These are phyloP conservation scores for Lolium rigidum DNA, from an alignment of 176 grass and related monocot species.

Conservation along the genomic window DNA sequence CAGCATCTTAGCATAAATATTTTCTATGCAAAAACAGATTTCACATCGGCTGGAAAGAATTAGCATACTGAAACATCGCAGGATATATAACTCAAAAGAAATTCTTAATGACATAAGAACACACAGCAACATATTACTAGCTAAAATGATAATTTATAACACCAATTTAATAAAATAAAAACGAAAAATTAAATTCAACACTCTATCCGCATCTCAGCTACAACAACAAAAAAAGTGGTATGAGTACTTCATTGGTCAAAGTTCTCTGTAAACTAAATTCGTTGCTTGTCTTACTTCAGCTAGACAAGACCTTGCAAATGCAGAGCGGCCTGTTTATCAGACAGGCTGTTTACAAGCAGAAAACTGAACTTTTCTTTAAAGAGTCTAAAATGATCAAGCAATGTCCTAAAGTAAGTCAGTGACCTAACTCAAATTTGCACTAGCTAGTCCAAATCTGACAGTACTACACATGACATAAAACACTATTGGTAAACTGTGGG, in stretches of 20 bases:
- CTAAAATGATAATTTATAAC: constrained; percentile 7
- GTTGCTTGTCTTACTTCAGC: neutral
- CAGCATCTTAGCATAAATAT: constrained; percentile 7
- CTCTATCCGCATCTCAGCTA: neutral
- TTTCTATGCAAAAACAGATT: neutral
- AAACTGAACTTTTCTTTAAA: neutral
- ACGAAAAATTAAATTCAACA: neutral
- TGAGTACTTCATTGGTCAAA: neutral
- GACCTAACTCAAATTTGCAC: neutral
- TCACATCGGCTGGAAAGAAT: neutral
- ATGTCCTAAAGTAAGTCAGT: neutral
- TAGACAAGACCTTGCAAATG: neutral
- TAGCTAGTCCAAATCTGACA: neutral
- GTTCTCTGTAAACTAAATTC: neutral
- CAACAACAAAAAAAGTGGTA: neutral
- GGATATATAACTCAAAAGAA: neutral
- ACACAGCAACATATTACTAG: neutral
- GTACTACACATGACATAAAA: neutral
- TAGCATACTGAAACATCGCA: neutral
- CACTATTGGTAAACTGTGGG: neutral
- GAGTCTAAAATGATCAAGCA: neutral
- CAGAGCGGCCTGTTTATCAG: constrained; percentile 15
- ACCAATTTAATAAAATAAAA: constrained; percentile 20
- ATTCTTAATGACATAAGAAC: neutral
- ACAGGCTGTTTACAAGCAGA: constrained; percentile 20